phyloP scores from a whole-genome alignment of 2,329 filamentous ascomycete genomes.

The Fusarium bulbicola region DNA sequence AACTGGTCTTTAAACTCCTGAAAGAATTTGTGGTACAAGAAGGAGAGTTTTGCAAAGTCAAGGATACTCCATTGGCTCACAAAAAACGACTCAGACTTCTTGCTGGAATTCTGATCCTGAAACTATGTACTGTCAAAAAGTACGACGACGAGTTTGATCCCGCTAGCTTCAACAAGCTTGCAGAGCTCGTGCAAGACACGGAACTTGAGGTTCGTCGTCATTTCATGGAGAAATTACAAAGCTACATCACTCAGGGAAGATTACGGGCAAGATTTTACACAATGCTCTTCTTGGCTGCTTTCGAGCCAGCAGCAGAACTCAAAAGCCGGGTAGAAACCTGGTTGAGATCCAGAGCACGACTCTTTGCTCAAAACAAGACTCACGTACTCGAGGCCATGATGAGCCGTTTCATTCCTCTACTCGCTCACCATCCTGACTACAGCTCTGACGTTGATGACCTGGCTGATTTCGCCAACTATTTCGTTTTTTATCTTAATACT shows the following conservation, averaged over 20 bases:
- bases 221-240: conserved; percentile 88
- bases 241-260: conserved; percentile 80
- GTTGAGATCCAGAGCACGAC: conserved; percentile 82
- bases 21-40: conserved; percentile 77
- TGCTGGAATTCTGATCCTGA: conserved; percentile 83
- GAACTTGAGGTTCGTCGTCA: conserved; percentile 76
- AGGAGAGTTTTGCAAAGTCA: conserved; percentile 81
- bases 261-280: conserved; percentile 84
- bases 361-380: conserved; percentile 66
- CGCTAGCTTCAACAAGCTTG: conserved; percentile 81
- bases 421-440: conserved; percentile 96
- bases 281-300: conserved; percentile 88
- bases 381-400: conserved; percentile 82
- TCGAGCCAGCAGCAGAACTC: conserved; percentile 81
- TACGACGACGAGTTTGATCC: conserved; percentile 81
- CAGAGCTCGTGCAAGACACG: conserved; percentile 82
- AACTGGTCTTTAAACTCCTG: conserved; percentile 80
- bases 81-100: conserved; percentile 82
- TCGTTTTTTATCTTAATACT: conserved; percentile 86
- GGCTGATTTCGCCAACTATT: conserved; percentile 84
- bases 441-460: conserved; percentile 72
- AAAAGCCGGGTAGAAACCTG: conserved; percentile 83
- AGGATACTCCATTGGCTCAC: conserved; percentile 80
- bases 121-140: conserved; percentile 79
- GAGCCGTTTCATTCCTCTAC: conserved; percentile 82